Percentiles rank a stretch among this genome's conserved stretches.
Evolutionary conservation across 2,329 filamentous ascomycete species (phyloP).

Genomic region (Penicillium sp.): DNA sequence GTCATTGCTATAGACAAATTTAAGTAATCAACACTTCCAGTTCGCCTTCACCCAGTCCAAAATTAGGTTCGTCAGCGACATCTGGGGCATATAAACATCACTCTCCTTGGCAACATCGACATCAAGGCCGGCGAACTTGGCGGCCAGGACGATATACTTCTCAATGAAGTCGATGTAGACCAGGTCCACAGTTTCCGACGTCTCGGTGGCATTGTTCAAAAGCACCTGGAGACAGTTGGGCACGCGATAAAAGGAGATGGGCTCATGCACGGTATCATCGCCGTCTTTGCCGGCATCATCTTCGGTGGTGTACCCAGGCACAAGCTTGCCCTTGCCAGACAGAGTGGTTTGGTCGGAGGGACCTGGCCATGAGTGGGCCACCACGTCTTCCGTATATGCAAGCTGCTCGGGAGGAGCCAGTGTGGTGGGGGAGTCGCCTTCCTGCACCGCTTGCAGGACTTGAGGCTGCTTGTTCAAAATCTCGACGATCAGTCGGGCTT

Average conservation of each 20-base stretch:
- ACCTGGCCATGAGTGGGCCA: slow-evolving; percentile 16
- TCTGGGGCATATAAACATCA: slow-evolving; percentile 53
- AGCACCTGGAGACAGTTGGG: slow-evolving; percentile 82
- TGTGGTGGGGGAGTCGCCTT: slow-evolving; percentile 23
- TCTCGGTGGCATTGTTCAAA: slow-evolving; percentile 49
- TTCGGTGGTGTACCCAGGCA: slow-evolving; percentile 81
- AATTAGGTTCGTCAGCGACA: slow-evolving; percentile 60
- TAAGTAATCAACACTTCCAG: slow-evolving; percentile 48
- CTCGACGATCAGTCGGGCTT: slow-evolving; percentile 68
- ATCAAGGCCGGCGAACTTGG: slow-evolving; percentile 62
- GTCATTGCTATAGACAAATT: not conserved
- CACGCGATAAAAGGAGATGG: slow-evolving; percentile 72
- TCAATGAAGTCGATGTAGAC: slow-evolving; percentile 92
- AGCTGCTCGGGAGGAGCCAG: slow-evolving; percentile 52
- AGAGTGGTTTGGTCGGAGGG: slow-evolving; percentile 35
- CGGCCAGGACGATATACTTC: slow-evolving; percentile 74
- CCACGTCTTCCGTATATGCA: slow-evolving; percentile 26
- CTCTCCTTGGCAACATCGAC: slow-evolving; percentile 53
- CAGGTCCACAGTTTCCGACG: slow-evolving; percentile 77
- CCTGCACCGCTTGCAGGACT: slow-evolving; percentile 40
- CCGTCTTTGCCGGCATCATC: slow-evolving; percentile 83
- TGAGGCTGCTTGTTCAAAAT: slow-evolving; percentile 61
- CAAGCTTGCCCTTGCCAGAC: slow-evolving; percentile 46
- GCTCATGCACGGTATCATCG: slow-evolving; percentile 83
- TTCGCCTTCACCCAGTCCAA: slow-evolving; percentile 60